A percentile compares a stretch with the other conserved stretches of the same genome.
phyloP scores from a whole-genome alignment of 805 yeast species.

The Cyberlindnera saturnus region DNA sequence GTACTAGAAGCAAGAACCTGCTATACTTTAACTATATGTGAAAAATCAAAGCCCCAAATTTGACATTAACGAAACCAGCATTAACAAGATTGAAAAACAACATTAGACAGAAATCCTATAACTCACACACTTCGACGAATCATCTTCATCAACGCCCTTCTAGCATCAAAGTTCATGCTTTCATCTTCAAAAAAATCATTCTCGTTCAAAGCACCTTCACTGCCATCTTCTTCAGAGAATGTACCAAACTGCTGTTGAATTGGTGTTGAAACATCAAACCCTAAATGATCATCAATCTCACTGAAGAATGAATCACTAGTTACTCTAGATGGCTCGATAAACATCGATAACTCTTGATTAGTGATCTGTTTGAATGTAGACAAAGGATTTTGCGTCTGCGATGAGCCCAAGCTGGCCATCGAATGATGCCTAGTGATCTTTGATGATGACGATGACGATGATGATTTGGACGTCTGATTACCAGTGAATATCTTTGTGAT shows the following conservation, averaged over 20 bases:
- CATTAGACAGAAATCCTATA: background rate
- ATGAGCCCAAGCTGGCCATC: conserved; percentile 4
- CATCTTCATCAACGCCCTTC: conserved; percentile 24
- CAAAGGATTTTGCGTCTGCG: background rate
- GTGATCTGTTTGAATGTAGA: conserved; percentile 9
- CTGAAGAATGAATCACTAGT: conserved; percentile 16
- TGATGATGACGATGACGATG: conserved; percentile 2
- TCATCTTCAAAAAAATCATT: conserved; percentile 13
- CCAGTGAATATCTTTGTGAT: conserved; percentile 12
- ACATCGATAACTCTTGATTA: conserved; percentile 14
- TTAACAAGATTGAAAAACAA: background rate
- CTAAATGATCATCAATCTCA: conserved; percentile 13
- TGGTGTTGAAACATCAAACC: conserved; percentile 4
- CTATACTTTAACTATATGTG: no score
- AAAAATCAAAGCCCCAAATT: background rate
- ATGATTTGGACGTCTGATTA: background rate
- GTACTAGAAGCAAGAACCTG: no score
- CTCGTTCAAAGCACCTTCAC: conserved; percentile 9
- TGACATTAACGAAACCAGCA: background rate
- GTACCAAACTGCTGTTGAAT: background rate
- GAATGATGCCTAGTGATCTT: conserved; percentile 20
- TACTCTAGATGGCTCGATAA: conserved; percentile 19
- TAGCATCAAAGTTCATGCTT: conserved; percentile 20
- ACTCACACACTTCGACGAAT: conserved; percentile 21
- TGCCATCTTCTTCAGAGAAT: conserved; percentile 1